Evolutionary conservation across 2,329 filamentous ascomycete species (phyloP), one percentile per base, ranked within the genome.

Genomic region (Ceratocystis diversiconidia): DNA sequence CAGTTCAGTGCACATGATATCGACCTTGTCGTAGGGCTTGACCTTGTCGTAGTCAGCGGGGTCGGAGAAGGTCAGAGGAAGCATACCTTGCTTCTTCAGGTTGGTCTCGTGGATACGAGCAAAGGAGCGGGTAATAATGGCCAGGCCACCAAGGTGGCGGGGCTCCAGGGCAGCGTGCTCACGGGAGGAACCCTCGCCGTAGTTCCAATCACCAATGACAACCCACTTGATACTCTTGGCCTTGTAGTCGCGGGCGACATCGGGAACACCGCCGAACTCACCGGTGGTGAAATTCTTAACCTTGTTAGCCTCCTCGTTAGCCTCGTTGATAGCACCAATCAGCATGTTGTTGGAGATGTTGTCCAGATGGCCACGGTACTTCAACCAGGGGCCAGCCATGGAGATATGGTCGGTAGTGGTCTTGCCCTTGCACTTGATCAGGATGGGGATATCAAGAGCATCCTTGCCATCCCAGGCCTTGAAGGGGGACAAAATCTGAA

Each of bases 291-390:
- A 79, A 85, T 99, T 96, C 83, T 90, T 88, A 77, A 99, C 81
- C 83, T 95, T 96, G 86, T 99, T 99, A 73, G 91, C 92, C 82
- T 97, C 90, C 68, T 87, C 90, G 79, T 97, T 99, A 74, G 89
- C 92, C 73, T 88, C 86, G 80, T 96, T 99, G 80, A 91, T 90
- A 73, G 94, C 94, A 80, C 92, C 92, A 72, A 97, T 96, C 76
- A 97, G 79, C 90, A 96, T 95, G 85, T 97, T 97, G 86, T 97
- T 96, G 75, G 92, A 96, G 80, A 97, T 96, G 85, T 97, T 97
- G 85, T 96, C 92, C 73, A 97, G 83, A 76, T 97, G 92, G 69
- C 92, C 92, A 84, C 92, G 90, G 85, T 96, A 97, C 84, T 96
- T 96, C 77, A 97, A 82, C 92, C 92, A 96, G 69, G 92, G 91